Evolutionary conservation across 441 rosid species (phyloP), one percentile per base, ranked within the genome.

Genomic region (Pelargonium cotyledonis): DNA sequence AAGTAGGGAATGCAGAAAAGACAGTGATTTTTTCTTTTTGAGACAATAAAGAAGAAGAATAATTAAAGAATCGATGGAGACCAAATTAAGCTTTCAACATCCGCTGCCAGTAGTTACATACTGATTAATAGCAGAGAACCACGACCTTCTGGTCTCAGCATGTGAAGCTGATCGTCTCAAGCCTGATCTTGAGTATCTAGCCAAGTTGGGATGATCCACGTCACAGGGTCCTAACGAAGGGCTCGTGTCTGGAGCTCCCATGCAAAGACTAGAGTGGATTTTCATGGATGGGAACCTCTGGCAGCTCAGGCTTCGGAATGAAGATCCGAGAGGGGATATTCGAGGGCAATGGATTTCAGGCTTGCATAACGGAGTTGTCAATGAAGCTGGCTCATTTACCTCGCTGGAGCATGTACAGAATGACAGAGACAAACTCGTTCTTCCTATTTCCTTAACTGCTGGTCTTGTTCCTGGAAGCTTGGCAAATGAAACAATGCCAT

Each of bases 351-450:
- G 74, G 51, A 82, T 71, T 57, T 77, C 86, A 1, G 96, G 92
- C 81, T 82, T 86, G 82, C 95, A 88, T 41, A 90, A 81, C 8
- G 91, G 83, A 68, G 86, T 71, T 60, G 83, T 83, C 70, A 91
- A 69, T n/a, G 87, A 83, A 70, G 86, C 71, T 44, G 85, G 71
- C 41, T 85, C 92, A 0, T 78, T 73, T 69, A 81, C 84, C 65
- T 89, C 96, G 9, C 86, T 73, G 2, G 97, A 81, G 72, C 97
- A 88, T 11, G 89, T 73, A 78, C 96, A 94, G 64, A 87, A 85
- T 63, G 97, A 61, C 38, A 91, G 83, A 1, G 94, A 91, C 77
- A 91, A 79, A 75, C 94, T 85, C 35, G 96, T 80, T 79, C 96
- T 83, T 46, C 85, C 76, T 58, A 85, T 76, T 21, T 83, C 78